These are phyloP conservation scores for Bassia scoparia DNA, from an alignment of 148 eudicot species.

Conservation along the genomic window DNA sequence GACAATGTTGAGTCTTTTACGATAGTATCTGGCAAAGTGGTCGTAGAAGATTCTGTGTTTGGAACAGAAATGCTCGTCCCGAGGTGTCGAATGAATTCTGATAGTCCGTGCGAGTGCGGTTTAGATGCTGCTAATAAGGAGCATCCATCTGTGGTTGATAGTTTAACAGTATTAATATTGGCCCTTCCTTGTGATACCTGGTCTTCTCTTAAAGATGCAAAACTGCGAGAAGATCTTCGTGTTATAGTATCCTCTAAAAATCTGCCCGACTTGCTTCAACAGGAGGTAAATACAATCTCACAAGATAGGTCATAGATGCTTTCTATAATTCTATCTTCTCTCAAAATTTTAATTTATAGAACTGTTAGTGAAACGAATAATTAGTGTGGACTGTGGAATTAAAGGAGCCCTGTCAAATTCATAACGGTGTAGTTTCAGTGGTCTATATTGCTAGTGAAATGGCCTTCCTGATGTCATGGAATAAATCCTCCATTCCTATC, in stretches of 20 bases:
- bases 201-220: slow-evolving; percentile 32
- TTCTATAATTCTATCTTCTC: neutral
- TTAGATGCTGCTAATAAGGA: slow-evolving; percentile 9
- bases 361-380: too few relatives aligned
- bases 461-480: neutral
- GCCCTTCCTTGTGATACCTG: slow-evolving; percentile 47
- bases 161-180: slow-evolving; percentile 38
- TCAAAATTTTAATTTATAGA: neutral
- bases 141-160: slow-evolving; percentile 35
- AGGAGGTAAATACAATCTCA: slow-evolving; percentile 36
- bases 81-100: slow-evolving; percentile 22
- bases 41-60: slow-evolving; percentile 17
- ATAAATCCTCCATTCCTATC: neutral
- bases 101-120: slow-evolving; percentile 16
- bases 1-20: slow-evolving; percentile 26
- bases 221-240: slow-evolving; percentile 30
- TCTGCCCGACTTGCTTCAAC: slow-evolving; percentile 39
- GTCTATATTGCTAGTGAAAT: neutral
- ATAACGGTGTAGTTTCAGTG: neutral
- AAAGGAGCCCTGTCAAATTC: neutral
- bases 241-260: slow-evolving; percentile 29
- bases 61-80: slow-evolving; percentile 40
- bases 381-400: too few relatives aligned
- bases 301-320: neutral
- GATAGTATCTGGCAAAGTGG: slow-evolving; percentile 34